These are phyloP conservation scores for Apiotrichum akiyoshidainum DNA, from an alignment of 1,284 basidiomycete species.

Conservation along the genomic window DNA sequence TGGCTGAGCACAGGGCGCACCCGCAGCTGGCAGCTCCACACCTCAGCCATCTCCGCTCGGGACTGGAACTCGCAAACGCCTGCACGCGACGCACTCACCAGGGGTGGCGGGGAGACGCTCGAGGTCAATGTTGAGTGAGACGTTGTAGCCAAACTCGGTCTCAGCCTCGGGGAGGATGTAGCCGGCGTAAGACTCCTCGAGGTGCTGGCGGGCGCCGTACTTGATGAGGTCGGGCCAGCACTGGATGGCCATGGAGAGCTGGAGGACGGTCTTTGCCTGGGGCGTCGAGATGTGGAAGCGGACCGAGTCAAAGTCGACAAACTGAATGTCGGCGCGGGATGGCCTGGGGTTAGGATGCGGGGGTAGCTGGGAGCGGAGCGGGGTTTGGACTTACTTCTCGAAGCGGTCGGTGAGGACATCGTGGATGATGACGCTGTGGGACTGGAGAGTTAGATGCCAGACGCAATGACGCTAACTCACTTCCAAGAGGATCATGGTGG, in stretches of 20 bases:
- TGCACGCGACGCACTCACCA: conserved; percentile 60
- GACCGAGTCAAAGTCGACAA: conserved; percentile 97
- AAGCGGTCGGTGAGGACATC: conserved; percentile 88
- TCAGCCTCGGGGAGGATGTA: conserved; percentile 53
- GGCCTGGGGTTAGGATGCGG: conserved; percentile 58
- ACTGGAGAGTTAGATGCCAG: conserved; percentile 51
- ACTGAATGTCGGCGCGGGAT: conserved; percentile 84
- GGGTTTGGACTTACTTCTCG: conserved; percentile 63
- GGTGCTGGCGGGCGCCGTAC: conserved; percentile 78
- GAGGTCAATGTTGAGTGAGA: conserved; percentile 82
- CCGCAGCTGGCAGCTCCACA: neutral
- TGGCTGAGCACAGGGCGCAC: no score
- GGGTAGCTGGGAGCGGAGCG: neutral
- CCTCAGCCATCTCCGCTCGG: no score
- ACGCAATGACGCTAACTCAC: conserved; percentile 47
- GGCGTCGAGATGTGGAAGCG: conserved; percentile 89
- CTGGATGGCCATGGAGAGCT: conserved; percentile 92
- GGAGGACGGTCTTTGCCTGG: conserved; percentile 69
- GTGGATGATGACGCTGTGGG: conserved; percentile 89
- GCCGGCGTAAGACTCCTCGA: conserved; percentile 79
- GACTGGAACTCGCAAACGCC: no score
- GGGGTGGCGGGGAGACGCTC: conserved; percentile 73
- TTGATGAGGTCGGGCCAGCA: conserved; percentile 92
- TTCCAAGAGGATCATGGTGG: conserved; percentile 67
- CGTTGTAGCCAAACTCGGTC: conserved; percentile 80